phyloP scores from a whole-genome alignment of 1,139 yeast species.

The Candida frijolesensis region DNA sequence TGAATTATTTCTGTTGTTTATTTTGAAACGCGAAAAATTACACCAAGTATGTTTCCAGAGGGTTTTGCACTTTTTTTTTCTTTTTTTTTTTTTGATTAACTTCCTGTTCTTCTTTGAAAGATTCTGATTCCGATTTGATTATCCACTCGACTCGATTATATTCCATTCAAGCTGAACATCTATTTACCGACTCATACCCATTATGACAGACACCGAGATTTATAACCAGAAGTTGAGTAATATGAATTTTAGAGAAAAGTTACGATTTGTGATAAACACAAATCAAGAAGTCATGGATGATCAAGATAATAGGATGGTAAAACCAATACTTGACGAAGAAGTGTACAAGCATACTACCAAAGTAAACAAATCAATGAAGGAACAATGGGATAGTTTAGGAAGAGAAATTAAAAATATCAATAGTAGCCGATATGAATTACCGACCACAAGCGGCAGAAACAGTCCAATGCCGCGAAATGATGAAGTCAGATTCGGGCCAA shows the following conservation, averaged over 20 bases:
- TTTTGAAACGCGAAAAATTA: slow-evolving; percentile 6
- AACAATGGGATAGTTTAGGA: not conserved
- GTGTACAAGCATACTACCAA: not conserved
- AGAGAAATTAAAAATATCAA: slow-evolving; percentile 2
- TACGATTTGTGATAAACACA: not conserved
- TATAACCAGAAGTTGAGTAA: not conserved
- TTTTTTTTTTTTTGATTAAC: not conserved
- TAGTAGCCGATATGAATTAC: not conserved
- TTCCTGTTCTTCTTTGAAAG: not conserved
- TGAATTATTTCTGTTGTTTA: slow-evolving; percentile 1
- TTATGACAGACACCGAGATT: slow-evolving; percentile 1
- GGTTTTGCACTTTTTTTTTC: not conserved
- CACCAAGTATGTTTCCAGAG: not conserved
- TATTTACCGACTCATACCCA: not conserved
- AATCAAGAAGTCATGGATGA: slow-evolving; percentile 2
- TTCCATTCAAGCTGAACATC: not conserved
- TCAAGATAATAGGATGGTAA: slow-evolving; percentile 1
- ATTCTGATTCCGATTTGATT: not conserved
- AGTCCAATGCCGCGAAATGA: not conserved
- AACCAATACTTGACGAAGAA: slow-evolving; percentile 3
- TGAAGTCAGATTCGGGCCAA: not conserved
- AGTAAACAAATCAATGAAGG: not conserved
- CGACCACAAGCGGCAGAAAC: not conserved
- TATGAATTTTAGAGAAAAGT: slow-evolving; percentile 1
- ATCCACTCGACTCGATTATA: not conserved